phyloP scores from a whole-genome alignment of 2,329 filamentous ascomycete genomes.

The Fusarium sarcochroum region DNA sequence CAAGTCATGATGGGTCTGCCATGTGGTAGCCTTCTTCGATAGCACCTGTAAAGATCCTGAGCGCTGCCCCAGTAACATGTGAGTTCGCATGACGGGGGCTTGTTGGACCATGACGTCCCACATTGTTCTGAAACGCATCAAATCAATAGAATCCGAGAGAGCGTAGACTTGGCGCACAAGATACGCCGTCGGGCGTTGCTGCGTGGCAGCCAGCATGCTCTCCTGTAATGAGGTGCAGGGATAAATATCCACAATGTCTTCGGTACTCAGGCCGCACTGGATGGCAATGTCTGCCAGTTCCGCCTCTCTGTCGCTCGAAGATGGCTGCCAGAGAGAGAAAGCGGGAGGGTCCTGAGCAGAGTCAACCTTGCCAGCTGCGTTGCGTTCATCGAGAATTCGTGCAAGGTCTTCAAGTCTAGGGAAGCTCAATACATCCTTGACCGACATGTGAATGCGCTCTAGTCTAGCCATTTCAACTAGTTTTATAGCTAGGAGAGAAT shows the following conservation, averaged over 20 bases:
- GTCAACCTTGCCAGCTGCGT: slow-evolving; percentile 1
- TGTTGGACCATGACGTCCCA: neutral
- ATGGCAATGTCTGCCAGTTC: slow-evolving; percentile 1
- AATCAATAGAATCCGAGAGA: neutral
- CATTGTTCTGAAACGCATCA: neutral
- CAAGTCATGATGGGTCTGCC: neutral
- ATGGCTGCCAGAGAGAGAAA: slow-evolving; percentile 4
- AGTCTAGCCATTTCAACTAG: neutral
- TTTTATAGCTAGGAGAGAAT: neutral
- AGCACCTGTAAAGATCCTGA: slow-evolving; percentile 4
- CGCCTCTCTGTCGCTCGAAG: neutral
- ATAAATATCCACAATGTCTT: neutral
- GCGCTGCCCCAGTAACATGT: neutral
- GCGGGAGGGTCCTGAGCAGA: neutral
- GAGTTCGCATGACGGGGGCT: slow-evolving; percentile 3
- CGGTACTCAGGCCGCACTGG: slow-evolving; percentile 1
- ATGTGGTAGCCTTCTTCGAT: neutral
- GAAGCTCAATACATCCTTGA: neutral
- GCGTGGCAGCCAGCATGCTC: slow-evolving; percentile 2
- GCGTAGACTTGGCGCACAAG: slow-evolving; percentile 1
- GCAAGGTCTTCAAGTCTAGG: slow-evolving; percentile 2
- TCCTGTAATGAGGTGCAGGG: slow-evolving; percentile 1
- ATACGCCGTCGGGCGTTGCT: slow-evolving; percentile 1
- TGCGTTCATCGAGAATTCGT: slow-evolving; percentile 1
- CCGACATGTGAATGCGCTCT: neutral